Conservation (phyloP, 2,329 filamentous ascomycete genomes). For the Sclerotinia borealis region DNA sequence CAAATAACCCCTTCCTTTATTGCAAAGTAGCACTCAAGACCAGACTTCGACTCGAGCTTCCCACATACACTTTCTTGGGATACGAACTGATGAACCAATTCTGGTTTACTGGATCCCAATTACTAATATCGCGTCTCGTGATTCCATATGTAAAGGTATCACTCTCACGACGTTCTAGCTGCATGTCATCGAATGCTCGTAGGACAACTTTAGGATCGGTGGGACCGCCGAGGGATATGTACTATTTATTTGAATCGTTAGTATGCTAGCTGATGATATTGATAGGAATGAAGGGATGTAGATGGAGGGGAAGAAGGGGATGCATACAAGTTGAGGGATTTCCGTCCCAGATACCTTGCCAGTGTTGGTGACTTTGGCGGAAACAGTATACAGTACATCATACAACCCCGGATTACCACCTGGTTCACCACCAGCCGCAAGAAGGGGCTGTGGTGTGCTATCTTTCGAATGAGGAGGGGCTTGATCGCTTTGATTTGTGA, state of each 20-base stretch:
- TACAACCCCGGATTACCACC: conserved; percentile 50
- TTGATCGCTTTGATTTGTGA: conserved; percentile 19
- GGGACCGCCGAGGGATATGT: conserved; percentile 73
- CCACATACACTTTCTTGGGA: conserved; percentile 31
- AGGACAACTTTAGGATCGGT: conserved; percentile 63
- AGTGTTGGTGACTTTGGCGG: conserved; percentile 50
- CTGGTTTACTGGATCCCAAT: conserved; percentile 73
- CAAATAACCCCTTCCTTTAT: conserved; percentile 34
- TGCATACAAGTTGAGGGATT: conserved; percentile 45
- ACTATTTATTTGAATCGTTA: conserved; percentile 42
- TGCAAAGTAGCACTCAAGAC: conserved; percentile 32
- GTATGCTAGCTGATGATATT: conserved; percentile 17
- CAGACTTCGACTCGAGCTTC: conserved; percentile 27
- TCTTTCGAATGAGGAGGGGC: conserved; percentile 38
- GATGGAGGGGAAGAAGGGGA: too few relatives aligned
- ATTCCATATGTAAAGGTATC: conserved; percentile 62
- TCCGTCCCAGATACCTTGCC: conserved; percentile 48
- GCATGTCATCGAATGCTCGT: conserved; percentile 74
- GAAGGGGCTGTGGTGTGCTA: conserved; percentile 39
- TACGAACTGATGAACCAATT: conserved; percentile 61
- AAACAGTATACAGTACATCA: conserved; percentile 48
- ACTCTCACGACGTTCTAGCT: conserved; percentile 60
- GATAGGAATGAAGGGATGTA: conserved; percentile 30
- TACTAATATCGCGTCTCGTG: conserved; percentile 76
- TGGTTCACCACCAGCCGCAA: conserved; percentile 43